Percentiles rank a stretch among this genome's conserved stretches.
Conservation (phyloP, 1,284 basidiomycete genomes). For the Marasmius tenuissimus region DNA sequence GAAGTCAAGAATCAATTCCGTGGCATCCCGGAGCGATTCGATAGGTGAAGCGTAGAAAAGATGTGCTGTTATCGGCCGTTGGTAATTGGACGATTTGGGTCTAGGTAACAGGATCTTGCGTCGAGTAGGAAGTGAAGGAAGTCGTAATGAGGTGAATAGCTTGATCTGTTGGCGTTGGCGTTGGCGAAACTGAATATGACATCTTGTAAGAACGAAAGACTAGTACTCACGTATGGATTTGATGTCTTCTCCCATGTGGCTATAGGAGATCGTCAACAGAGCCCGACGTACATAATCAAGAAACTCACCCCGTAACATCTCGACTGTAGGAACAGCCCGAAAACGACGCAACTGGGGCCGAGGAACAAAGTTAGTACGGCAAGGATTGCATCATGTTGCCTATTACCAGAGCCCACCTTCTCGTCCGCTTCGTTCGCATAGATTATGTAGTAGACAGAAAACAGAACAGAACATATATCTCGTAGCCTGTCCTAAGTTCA, state of each 20-base stretch:
- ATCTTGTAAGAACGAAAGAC: too few species aligned
- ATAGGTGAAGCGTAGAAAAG: conserved; percentile 83
- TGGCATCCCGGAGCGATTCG: conserved; percentile 63
- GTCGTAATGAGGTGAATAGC: conserved; percentile 51
- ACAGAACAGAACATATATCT: conserved; percentile 83
- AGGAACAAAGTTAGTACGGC: conserved; percentile 4
- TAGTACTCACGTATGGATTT: conserved; percentile 78
- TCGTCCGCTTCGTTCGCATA: conserved; percentile 94
- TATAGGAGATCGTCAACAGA: neutral
- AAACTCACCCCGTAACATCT: conserved; percentile 76
- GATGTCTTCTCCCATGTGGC: conserved; percentile 95
- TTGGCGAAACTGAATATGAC: too few species aligned
- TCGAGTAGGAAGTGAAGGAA: conserved; percentile 65
- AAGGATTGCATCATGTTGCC: neutral
- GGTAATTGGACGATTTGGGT: conserved; percentile 74
- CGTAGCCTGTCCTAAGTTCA: conserved; percentile 48
- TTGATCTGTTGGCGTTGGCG: conserved; percentile 54
- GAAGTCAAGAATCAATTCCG: conserved; percentile 87
- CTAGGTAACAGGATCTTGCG: conserved; percentile 82
- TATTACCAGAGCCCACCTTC: conserved; percentile 56
- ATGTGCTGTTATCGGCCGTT: conserved; percentile 80
- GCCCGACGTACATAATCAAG: neutral
- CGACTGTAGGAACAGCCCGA: conserved; percentile 90
- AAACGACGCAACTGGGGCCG: conserved; percentile 79
- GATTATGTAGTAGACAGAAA: conserved; percentile 91